These are phyloP conservation scores for Penicillium diatomitis DNA, from an alignment of 495 filamentous ascomycete species.

Conservation along the genomic window DNA sequence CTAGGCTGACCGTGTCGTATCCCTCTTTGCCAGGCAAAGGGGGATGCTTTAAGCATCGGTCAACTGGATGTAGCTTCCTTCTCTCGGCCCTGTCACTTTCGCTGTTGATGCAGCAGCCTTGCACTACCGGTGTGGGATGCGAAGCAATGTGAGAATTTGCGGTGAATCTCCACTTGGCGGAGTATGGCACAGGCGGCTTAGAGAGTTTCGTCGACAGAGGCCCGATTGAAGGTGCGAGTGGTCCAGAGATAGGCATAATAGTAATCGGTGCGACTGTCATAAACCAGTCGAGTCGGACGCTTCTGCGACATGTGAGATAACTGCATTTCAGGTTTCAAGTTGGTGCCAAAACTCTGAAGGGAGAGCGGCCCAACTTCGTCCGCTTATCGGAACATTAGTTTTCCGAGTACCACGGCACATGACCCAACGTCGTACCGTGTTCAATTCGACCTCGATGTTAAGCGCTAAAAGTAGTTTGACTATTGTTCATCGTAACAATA, in stretches of 20 bases:
- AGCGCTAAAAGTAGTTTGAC: not conserved
- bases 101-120: conserved; percentile 7
- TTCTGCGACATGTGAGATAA: no score
- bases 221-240: not conserved
- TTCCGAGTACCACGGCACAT: not conserved
- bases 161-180: conserved; percentile 11
- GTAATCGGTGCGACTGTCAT: no score
- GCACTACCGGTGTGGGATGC: conserved; percentile 7
- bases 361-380: not conserved
- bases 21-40: conserved; percentile 14
- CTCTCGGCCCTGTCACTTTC: conserved; percentile 1
- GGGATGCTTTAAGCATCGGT: conserved; percentile 16
- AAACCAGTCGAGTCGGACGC: no score
- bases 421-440: not conserved
- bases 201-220: conserved; percentile 4
- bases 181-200: conserved; percentile 5
- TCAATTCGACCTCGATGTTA: not conserved
- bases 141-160: conserved; percentile 10
- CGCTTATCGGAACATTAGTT: not conserved
- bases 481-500: not conserved
- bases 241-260: no score
- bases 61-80: conserved; percentile 6
- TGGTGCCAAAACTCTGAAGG: not conserved
- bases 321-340: not conserved
- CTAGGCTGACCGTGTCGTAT: no score